Evolutionary conservation across 75 land plant species (phyloP).

Genomic region (Sequoiadendron giganteum): DNA sequence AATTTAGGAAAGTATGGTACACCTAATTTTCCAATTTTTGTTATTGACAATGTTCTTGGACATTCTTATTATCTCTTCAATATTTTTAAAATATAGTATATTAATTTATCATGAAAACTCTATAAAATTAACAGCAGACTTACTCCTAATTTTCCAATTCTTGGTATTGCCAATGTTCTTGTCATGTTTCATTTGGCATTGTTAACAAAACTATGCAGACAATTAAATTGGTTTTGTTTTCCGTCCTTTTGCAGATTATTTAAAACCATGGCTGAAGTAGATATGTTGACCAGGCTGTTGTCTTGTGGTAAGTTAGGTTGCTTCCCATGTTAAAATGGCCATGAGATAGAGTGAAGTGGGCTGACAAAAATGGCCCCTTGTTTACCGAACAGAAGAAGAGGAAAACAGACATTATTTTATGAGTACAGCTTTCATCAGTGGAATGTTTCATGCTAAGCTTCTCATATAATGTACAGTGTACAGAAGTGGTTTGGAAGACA

Average conservation of each 20-base stretch:
- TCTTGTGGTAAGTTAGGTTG: background rate
- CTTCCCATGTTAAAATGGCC: background rate
- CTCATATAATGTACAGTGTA: no score
- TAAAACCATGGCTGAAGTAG: background rate
- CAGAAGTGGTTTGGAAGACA: no score
- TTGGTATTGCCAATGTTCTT: background rate
- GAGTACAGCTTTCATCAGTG: no score
- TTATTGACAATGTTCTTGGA: constrained; percentile 1
- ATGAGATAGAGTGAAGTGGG: no score
- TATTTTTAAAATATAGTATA: background rate
- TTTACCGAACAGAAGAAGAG: no score
- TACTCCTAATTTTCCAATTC: background rate
- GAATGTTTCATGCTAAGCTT: no score
- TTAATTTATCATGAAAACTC: background rate
- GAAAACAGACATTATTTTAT: no score
- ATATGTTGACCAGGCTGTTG: background rate
- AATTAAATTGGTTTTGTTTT: no score
- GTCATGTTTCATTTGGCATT: background rate
- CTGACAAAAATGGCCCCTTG: no score
- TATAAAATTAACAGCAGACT: background rate
- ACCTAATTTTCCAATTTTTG: background rate
- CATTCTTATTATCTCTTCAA: background rate
- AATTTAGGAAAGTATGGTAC: background rate
- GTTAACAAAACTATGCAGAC: no score
- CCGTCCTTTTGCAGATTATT: no score